phyloP scores from a whole-genome alignment of 2,329 filamentous ascomycete genomes.

The Nemania sp. region DNA sequence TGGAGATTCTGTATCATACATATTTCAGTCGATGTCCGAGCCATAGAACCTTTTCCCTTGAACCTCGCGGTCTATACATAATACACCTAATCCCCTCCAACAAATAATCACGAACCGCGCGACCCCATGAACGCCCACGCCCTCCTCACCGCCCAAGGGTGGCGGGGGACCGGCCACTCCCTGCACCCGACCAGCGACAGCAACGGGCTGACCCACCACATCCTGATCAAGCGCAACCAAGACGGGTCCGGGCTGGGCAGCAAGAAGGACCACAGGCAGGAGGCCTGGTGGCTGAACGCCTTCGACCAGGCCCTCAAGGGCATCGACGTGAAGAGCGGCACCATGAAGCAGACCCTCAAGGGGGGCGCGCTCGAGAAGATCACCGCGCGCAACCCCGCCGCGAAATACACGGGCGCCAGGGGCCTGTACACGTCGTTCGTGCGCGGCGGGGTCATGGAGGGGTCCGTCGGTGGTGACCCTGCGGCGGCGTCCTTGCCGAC shows the following conservation, averaged over 20 bases:
- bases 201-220: conserved; percentile 83
- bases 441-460: conserved; percentile 79
- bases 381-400: conserved; percentile 60
- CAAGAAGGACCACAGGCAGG: conserved; percentile 74
- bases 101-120: conserved; percentile 5
- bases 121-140: conserved; percentile 83
- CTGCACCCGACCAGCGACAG: conserved; percentile 80
- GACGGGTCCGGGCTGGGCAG: conserved; percentile 85
- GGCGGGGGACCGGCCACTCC: conserved; percentile 89
- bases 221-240: conserved; percentile 85
- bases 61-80: not conserved
- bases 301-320: conserved; percentile 92
- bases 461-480: conserved; percentile 69
- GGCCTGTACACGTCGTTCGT: conserved; percentile 88
- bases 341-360: conserved; percentile 67
- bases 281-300: conserved; percentile 97
- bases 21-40: not conserved
- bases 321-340: conserved; percentile 71
- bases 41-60: not conserved
- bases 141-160: conserved; percentile 87
- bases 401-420: conserved; percentile 69
- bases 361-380: conserved; percentile 65
- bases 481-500: conserved; percentile 44
- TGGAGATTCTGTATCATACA: conserved; percentile 12
- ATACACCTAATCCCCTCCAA: not conserved